Evolutionary conservation across 2,329 filamentous ascomycete species (phyloP).

Genomic region (Fusarium sp.): DNA sequence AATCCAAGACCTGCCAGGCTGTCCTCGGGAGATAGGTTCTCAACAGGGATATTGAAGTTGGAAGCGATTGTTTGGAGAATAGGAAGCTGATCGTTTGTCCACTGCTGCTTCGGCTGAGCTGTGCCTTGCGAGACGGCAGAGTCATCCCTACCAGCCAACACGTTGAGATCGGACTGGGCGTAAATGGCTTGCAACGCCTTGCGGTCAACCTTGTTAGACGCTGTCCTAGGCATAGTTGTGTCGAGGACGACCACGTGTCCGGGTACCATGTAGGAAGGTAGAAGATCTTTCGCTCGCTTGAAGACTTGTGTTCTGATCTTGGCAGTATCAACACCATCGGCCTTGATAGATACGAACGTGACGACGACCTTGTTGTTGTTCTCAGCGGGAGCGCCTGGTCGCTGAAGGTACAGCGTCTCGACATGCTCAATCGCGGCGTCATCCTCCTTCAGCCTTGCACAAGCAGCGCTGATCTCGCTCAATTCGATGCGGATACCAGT

Average conservation of each 20-base stretch:
- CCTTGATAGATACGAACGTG: conserved; percentile 25
- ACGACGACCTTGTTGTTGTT: conserved; percentile 25
- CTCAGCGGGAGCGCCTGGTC: neutral
- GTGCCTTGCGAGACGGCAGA: accelerated
- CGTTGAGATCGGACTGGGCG: neutral
- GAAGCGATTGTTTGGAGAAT: conserved; percentile 5
- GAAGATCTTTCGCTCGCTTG: conserved; percentile 10
- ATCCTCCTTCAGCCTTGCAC: conserved; percentile 23
- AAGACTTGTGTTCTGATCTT: conserved; percentile 15
- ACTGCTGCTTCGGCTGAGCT: neutral
- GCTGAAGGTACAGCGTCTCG: conserved; percentile 11
- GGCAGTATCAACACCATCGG: neutral
- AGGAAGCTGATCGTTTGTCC: neutral
- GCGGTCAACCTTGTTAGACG: conserved; percentile 30
- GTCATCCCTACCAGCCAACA: neutral
- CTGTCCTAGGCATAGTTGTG: conserved; percentile 24
- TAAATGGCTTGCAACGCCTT: conserved; percentile 24
- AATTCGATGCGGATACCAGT: conserved; percentile 24
- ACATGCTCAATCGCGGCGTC: conserved; percentile 16
- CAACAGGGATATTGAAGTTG: conserved; percentile 13
- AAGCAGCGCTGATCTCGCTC: conserved; percentile 30
- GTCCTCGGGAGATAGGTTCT: conserved; percentile 5
- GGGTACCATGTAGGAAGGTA: conserved; percentile 27
- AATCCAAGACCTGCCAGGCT: conserved; percentile 25
- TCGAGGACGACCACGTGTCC: conserved; percentile 27